Conservation (phyloP, 176 grass and related monocot species). For the Carex kokanica region DNA sequence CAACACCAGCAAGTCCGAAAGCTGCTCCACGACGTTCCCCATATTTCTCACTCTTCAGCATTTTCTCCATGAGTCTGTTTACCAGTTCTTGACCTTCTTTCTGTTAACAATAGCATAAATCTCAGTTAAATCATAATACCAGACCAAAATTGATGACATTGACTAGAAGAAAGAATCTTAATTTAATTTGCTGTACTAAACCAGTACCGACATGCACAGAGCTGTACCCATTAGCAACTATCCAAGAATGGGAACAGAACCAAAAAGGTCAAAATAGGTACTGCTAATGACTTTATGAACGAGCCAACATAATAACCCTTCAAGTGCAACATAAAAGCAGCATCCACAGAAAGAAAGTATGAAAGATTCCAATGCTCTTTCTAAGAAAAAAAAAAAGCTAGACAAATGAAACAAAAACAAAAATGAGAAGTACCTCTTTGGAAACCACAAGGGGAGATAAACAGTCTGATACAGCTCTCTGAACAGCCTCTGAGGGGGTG, state of each 20-base stretch:
- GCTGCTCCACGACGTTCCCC: conserved; percentile 90
- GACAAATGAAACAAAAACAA: not conserved
- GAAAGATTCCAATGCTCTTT: not conserved
- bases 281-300: not conserved
- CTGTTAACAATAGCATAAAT: conserved; percentile 41
- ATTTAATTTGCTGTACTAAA: not conserved
- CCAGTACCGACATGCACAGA: not conserved
- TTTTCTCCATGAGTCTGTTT: conserved; percentile 66
- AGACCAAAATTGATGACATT: not conserved
- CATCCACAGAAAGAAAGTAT: not conserved
- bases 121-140: not conserved
- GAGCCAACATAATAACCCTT: not conserved
- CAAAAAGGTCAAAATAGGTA: not conserved
- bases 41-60: conserved; percentile 95
- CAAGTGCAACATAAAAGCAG: not conserved
- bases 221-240: not conserved
- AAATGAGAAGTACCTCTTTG: conserved; percentile 50
- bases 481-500: conserved; percentile 94
- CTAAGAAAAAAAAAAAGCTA: not conserved
- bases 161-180: not conserved
- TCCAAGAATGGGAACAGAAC: not conserved
- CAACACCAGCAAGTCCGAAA: conserved; percentile 94
- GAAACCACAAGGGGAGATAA: conserved; percentile 90
- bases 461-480: conserved; percentile 91
- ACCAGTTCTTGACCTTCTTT: conserved; percentile 83